Conservation (phyloP, 2,329 filamentous ascomycete species). For the Huntiella bhutanensis region DNA sequence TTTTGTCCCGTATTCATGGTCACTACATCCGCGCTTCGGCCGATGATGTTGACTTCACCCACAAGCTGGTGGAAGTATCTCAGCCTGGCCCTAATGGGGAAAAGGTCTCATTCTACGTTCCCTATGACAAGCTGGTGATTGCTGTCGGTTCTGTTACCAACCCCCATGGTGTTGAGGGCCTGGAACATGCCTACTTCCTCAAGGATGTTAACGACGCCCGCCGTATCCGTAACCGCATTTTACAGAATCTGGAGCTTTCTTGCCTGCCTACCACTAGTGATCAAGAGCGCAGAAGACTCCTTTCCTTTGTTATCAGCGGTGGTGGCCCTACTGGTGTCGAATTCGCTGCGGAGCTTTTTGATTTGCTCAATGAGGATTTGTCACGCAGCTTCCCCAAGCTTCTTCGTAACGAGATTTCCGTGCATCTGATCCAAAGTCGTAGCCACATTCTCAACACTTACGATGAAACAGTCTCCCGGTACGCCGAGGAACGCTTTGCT, state of each 20-base stretch:
- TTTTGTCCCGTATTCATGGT: conserved; percentile 57
- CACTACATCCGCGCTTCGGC: conserved; percentile 82
- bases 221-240: conserved; percentile 68
- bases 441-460: conserved; percentile 96
- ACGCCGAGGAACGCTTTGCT: conserved; percentile 76
- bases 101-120: conserved; percentile 73
- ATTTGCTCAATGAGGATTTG: conserved; percentile 90
- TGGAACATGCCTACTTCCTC: conserved; percentile 85
- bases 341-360: conserved; percentile 89
- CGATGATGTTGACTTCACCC: conserved; percentile 76
- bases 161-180: conserved; percentile 82
- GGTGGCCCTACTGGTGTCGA: conserved; percentile 94
- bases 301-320: conserved; percentile 92
- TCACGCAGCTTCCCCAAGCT: conserved; percentile 68
- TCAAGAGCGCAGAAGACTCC: conserved; percentile 64
- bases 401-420: conserved; percentile 90
- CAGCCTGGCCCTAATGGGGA: conserved; percentile 52
- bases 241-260: conserved; percentile 76
- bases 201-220: conserved; percentile 91
- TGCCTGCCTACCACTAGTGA: conserved; percentile 86
- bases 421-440: conserved; percentile 88
- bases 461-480: conserved; percentile 81
- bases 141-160: conserved; percentile 87
- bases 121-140: conserved; percentile 91
- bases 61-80: conserved; percentile 75